Evolutionary conservation across 2,329 filamentous ascomycete species (phyloP).

Genomic region (Metarhizium guizhouense): DNA sequence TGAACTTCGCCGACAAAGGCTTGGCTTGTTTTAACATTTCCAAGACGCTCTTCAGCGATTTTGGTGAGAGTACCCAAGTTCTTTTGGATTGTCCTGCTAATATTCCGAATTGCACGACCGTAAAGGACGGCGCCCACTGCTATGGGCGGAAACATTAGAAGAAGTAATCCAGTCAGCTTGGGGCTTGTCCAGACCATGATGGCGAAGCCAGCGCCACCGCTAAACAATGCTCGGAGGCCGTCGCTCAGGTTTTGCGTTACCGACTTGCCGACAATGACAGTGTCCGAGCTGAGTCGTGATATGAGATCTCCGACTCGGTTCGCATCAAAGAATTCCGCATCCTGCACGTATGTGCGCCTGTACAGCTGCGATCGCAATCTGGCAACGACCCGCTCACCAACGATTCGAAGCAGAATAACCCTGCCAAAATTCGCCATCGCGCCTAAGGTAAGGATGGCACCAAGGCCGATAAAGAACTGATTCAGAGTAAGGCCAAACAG

Average conservation of each 20-base stretch:
- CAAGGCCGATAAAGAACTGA: constrained; percentile 83
- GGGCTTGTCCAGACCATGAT: constrained; percentile 96
- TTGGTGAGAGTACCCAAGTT: constrained; percentile 90
- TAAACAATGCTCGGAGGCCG: constrained; percentile 84
- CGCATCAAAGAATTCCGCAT: constrained; percentile 97
- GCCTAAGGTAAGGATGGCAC: constrained; percentile 66
- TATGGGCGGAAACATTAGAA: constrained; percentile 82
- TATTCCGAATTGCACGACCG: constrained; percentile 75
- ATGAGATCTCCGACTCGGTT: constrained; percentile 95
- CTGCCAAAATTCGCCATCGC: constrained; percentile 88
- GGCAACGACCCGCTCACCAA: constrained; percentile 90
- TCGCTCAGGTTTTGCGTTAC: constrained; percentile 97
- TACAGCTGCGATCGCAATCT: constrained; percentile 84
- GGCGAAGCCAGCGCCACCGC: constrained; percentile 77
- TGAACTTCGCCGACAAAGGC: constrained; percentile 90
- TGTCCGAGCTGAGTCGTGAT: constrained; percentile 89
- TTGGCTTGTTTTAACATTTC: constrained; percentile 93
- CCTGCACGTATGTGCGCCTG: constrained; percentile 87
- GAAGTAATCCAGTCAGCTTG: constrained; percentile 78
- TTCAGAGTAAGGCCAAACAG: constrained; percentile 78
- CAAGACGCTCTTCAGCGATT: constrained; percentile 94
- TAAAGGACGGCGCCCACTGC: constrained; percentile 88
- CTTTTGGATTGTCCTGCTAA: constrained; percentile 89
- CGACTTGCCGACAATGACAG: constrained; percentile 95
- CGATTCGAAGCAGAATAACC: constrained; percentile 85